Evolutionary conservation across 2,329 filamentous ascomycete genomes (phyloP), one percentile per base, ranked within the genome.

Genomic region (Colletotrichum plurivorum): DNA sequence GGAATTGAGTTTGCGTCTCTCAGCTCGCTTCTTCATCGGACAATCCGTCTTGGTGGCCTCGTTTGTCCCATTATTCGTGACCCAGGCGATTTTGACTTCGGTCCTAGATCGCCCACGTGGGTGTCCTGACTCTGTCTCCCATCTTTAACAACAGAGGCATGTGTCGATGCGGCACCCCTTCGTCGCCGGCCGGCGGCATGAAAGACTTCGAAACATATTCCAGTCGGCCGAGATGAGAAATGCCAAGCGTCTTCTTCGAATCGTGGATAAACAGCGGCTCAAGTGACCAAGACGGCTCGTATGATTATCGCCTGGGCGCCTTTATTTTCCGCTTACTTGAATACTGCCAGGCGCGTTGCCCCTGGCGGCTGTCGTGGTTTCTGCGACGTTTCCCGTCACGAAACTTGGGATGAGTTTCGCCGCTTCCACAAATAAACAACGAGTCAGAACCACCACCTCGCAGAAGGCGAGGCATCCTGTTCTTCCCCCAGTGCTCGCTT

Each of bases 361-460:
- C 58, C 49, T 22, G 22, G 51, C 49, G 48, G 49, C 31, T 54
- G 13, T 46, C 36, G 46, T 46, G 10, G 31, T 36, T 51, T 64
- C 45, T 66, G 67, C 36, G 39, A 67, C 67, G 36, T 67, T 69
- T 67, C 25, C 41, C 58, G 67, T 69, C 67, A 45, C 67, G 51
- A 39, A 69, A 61, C 43, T 52, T 69, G 22, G 61, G 62, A 67
- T 60, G 63, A 66, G 67, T 69, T 69, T 69, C 67, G 67, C 51
- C 27, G 55, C 31, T 18, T 67, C 51, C 63, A 39, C 63, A 56
- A 55, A 61, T 67, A 61, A 51, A 45, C 52, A 39, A 55, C 67
- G 67, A 67, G 55, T 69, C 62, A 69, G 45, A 60, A 43, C 15
- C 56, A 25, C 43, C 16, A 45, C 67, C 25, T 52, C 25, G 41